Evolutionary conservation across 768 basidiomycete species (phyloP), one percentile per base, ranked within the genome.

Genomic region (Termitomyces titanicus): DNA sequence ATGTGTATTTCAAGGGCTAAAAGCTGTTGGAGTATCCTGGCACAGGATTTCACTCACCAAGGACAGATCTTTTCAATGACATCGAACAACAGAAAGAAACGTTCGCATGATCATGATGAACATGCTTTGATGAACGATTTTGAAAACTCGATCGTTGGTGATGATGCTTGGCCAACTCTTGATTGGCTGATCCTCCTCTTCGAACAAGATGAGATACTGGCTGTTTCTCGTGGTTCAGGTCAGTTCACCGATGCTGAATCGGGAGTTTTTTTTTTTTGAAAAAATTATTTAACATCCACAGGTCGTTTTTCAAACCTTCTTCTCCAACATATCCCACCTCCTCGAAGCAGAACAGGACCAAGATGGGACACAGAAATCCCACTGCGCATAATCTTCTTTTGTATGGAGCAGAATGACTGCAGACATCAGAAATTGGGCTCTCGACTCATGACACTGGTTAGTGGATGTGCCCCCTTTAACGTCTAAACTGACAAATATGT

Each of bases 121-220:
- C 63, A 64, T 58, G 63, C 50, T 29, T 43, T 44, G 15, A 27
- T 22, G 40, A 59, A 47, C 39, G 59, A 53, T 31, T 11, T 53
- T 5, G 70, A 67, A 22, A 53, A 66, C 35, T 57, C 62, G n/a
- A 64, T 77, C 11, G 78, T 91, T 22, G 82, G 80, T 22, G 76
- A 80, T 45, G 72, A 84, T 57, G 83, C 88, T 5, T 92, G 90
- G 89, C 77, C 80, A 29, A 65, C 85, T 39, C 74, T 92, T n/a
- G 80, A 83, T 20, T 91, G 86, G 85, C 60, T 91, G 0, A 51
- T 92, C 11, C 65, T 70, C 20, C 60, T 91, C 18, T 89, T 89
- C 59, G 88, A 92, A 63, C 79, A 78, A 59, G 88, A 91, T 56
- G 83, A 89, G 61, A 57, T 61, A 10, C 55, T 69, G 47, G 62